Base-by-base conservation (phyloP, 441 rosid species). In the Viola pubescens region DNA sequence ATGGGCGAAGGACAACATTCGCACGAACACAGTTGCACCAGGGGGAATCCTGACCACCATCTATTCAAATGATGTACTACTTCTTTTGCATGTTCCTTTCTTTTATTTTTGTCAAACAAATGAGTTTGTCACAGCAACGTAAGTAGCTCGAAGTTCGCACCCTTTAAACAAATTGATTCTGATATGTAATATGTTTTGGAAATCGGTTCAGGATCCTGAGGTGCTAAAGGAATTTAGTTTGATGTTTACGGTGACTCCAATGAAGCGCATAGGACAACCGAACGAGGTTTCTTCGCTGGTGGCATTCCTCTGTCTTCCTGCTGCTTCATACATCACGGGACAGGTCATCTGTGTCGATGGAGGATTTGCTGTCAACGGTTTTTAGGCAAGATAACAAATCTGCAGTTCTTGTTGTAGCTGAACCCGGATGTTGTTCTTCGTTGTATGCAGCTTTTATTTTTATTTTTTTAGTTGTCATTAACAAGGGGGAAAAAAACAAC, bases 1-100 rank as follows among this genome's bases (percentile, higher is more conserved):
- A 56, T 85, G 97, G 98, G 95, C 98, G 37, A 76, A 73, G 6
- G 95, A 91, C 78, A 85, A 85, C 54, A 89, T 89, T 59, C 78
- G 97, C 55, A 81, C 84, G 14, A 91, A 91, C 61, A 54, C 75
- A n/a, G 84, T 88, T 38, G 87, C 95, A 1, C 95, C 98, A 3
- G 82, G 88, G 82, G 77, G 73, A 51, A 91, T 53, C 71, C 46
- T 43, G n/a, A 84, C 55, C 73, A 88, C 96, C 73, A 68, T 88
- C 0, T 74, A 82, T 10, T 76, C 73, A 10, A 75, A 79, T 3
- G n/a, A 4, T 12, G 8, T 26, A 68, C 63, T 57, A 54, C 89
- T 84, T 81, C 71, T 60, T n/a, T 58, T 11, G 43, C 37, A 1
- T 26, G 34, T 26, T 26, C 34, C 34, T 26, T 26, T 2, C 34